Evolutionary conservation across 2,329 filamentous ascomycete species (phyloP).

Genomic region (Alternaria hordeiaustralica): DNA sequence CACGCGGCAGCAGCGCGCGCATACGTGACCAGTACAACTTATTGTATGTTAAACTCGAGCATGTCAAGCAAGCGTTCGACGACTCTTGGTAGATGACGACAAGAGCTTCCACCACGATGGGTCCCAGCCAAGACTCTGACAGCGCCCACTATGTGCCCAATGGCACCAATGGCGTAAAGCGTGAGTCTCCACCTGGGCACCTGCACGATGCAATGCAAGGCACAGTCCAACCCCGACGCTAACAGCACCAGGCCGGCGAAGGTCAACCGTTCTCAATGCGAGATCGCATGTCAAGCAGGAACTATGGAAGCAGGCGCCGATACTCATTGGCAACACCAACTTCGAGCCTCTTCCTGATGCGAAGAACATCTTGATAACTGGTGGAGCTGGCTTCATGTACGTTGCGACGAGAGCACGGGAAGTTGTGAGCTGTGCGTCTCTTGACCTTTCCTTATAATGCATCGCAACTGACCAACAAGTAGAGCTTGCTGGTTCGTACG

Average conservation of each 20-base stretch:
- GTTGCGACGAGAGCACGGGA: slow-evolving; percentile 36
- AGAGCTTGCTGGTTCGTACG: slow-evolving; percentile 85
- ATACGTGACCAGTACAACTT: neutral
- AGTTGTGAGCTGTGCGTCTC: slow-evolving; percentile 10
- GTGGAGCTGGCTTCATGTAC: slow-evolving; percentile 85
- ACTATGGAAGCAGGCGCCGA: slow-evolving; percentile 74
- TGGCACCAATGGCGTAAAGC: slow-evolving; percentile 32
- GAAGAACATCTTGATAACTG: slow-evolving; percentile 83
- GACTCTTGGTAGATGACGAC: neutral
- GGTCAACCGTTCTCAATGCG: slow-evolving; percentile 51
- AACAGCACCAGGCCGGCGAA: slow-evolving; percentile 34
- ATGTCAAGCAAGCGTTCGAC: neutral
- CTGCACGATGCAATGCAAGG: slow-evolving; percentile 4
- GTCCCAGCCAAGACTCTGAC: slow-evolving; percentile 34
- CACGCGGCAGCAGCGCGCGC: neutral
- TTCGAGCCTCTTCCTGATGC: slow-evolving; percentile 73
- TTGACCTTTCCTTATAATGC: neutral
- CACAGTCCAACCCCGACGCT: slow-evolving; percentile 10
- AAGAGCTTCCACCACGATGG: slow-evolving; percentile 27
- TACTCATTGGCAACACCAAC: slow-evolving; percentile 72
- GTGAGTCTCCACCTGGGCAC: slow-evolving; percentile 26
- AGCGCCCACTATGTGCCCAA: slow-evolving; percentile 10
- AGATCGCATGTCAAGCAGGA: slow-evolving; percentile 61
- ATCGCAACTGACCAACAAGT: slow-evolving; percentile 21
- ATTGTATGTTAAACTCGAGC: neutral